Evolutionary conservation across 441 rosid genomes (phyloP).

Genomic region (Pelargonium australe): DNA sequence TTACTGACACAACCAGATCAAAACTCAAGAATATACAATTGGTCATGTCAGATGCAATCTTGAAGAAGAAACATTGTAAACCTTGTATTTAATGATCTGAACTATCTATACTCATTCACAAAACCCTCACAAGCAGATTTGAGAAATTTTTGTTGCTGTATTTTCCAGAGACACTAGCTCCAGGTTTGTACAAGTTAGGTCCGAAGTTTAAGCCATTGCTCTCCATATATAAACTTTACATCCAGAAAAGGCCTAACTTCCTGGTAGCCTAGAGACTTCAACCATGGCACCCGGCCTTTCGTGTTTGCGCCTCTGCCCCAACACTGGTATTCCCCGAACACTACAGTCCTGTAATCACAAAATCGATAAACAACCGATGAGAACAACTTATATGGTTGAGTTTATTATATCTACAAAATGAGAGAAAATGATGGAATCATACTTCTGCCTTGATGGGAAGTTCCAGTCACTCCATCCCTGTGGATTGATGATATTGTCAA

Average conservation of each 20-base stretch:
- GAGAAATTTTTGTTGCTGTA: no score
- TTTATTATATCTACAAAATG: neutral
- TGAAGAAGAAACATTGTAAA: no score
- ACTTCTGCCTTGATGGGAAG: slow-evolving; percentile 52
- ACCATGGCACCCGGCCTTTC: slow-evolving; percentile 62
- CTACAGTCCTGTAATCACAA: slow-evolving; percentile 45
- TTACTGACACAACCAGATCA: no score
- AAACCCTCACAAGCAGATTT: no score
- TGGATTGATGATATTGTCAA: slow-evolving; percentile 55
- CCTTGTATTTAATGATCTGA: no score
- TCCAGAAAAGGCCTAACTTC: slow-evolving; percentile 56
- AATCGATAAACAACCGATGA: neutral
- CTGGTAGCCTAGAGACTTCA: slow-evolving; percentile 38
- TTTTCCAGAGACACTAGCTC: no score
- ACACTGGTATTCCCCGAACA: slow-evolving; percentile 73
- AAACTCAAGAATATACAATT: no score
- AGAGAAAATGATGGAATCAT: slow-evolving; percentile 4
- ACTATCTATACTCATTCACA: no score
- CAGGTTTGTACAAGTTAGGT: neutral
- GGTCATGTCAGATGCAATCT: no score
- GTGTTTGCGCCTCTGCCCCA: slow-evolving; percentile 68
- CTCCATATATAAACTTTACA: slow-evolving; percentile 57
- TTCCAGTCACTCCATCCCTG: slow-evolving; percentile 94
- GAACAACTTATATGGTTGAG: neutral
- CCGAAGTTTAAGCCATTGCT: slow-evolving; percentile 63